Base-by-base conservation (phyloP, 768 basidiomycete genomes). In the Lactarius sp. region DNA sequence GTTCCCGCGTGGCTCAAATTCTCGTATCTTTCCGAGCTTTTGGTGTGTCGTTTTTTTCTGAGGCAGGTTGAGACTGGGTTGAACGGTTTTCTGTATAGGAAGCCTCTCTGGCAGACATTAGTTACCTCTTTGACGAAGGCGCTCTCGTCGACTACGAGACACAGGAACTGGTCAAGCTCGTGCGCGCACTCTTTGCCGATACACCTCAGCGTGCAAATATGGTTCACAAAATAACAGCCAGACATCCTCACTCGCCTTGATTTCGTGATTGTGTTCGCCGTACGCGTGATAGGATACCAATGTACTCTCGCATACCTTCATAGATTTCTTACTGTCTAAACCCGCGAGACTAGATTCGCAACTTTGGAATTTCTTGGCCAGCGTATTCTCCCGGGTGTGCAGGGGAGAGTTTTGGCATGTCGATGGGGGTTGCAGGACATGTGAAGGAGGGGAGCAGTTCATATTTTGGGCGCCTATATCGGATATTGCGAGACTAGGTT, bases 1-100 rank as follows among this genome's bases (percentile, higher is more conserved):
- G 91, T 95, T n/a, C 89, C 92, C 1, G 87, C 85, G 13, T 98
- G 95, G 95, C 79, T 97, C 69, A 96, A 96, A 74, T 96, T 92
- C 74, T 93, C 90, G 20, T 98, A 98, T 74, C 80, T 97, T 5
- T 92, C 92, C 2, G 94, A 97, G 73, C 81, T 98, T 13, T 73
- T 98, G 79, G 94, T 94, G 64, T 52, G 89, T 79, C 33, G 3
- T 56, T 66, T n/a, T 10, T 20, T 57, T 20, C 57, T 1, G 13
- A 36, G 42, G 13, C 42, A 36, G 27, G 10, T 68, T 39, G 59
- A 56, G 46, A 65, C 52, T 33, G 36, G 46, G 53, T 37, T 37
- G 27, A 37, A 62, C 47, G 52, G 37, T 46, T 36, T 60, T 49
- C 22, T 14, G 10, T 74, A 55, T 68, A 94, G 93, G 92, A 94